phyloP scores from a whole-genome alignment of 306 rosid species.

The Potentilla sterilis region DNA sequence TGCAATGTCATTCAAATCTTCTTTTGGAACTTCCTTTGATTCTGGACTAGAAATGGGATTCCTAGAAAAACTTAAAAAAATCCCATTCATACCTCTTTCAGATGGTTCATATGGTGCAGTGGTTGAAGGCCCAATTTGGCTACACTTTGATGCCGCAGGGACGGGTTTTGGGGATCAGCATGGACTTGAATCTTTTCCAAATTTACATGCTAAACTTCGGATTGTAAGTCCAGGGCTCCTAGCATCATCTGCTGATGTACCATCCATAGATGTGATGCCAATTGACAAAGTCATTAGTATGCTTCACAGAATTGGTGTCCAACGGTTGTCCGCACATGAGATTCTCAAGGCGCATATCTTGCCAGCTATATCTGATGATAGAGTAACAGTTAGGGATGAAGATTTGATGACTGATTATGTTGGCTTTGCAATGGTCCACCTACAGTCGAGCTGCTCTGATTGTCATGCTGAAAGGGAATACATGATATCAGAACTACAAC shows the following conservation, averaged over 20 bases:
- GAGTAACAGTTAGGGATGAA: slow-evolving; percentile 34
- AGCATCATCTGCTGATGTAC: slow-evolving; percentile 44
- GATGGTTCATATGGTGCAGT: slow-evolving; percentile 76
- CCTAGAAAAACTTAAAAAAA: slow-evolving; percentile 43
- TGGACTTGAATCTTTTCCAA: slow-evolving; percentile 68
- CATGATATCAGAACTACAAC: slow-evolving; percentile 59
- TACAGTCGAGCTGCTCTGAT: slow-evolving; percentile 66
- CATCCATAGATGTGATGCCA: slow-evolving; percentile 30
- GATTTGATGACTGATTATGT: slow-evolving; percentile 74
- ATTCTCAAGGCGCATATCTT: slow-evolving; percentile 78
- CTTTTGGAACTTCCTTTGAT: slow-evolving; percentile 35
- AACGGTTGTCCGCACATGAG: slow-evolving; percentile 81
- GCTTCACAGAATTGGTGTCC: slow-evolving; percentile 76
- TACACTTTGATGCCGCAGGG: slow-evolving; percentile 50
- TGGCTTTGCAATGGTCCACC: slow-evolving; percentile 79
- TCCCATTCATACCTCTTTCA: slow-evolving; percentile 79
- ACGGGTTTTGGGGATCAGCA: slow-evolving; percentile 49
- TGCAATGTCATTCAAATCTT: slow-evolving; percentile 43
- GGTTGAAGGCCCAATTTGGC: slow-evolving; percentile 79
- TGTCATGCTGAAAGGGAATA: slow-evolving; percentile 55
- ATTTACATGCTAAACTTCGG: slow-evolving; percentile 63
- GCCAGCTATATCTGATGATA: slow-evolving; percentile 56
- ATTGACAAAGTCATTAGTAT: slow-evolving; percentile 52
- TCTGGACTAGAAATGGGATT: slow-evolving; percentile 47
- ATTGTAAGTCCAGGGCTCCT: slow-evolving; percentile 66